phyloP scores from a whole-genome alignment of 768 basidiomycete species.

The Tulasnella sp. region DNA sequence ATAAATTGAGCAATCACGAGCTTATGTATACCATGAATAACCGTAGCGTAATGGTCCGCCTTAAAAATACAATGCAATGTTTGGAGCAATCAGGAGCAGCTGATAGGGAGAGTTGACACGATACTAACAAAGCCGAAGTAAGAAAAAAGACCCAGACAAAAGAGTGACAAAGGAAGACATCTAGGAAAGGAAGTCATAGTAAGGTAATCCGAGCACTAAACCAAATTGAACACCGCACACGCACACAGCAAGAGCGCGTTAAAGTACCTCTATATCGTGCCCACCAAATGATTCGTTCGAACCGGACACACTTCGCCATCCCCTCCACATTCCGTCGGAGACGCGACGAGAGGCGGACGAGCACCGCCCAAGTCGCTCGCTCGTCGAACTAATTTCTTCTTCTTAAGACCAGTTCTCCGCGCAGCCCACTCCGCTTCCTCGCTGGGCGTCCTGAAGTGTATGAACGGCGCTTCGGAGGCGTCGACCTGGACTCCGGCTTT shows the following conservation, averaged over 20 bases:
- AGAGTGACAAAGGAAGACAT: too few relatives aligned
- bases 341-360: neutral
- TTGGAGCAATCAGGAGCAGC: too few relatives aligned
- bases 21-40: too few relatives aligned
- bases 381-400: conserved; percentile 8
- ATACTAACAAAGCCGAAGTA: too few relatives aligned
- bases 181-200: too few relatives aligned
- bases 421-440: conserved; percentile 31
- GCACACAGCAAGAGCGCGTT: neutral
- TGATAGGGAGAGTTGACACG: too few relatives aligned
- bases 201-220: too few relatives aligned
- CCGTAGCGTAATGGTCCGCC: too few relatives aligned
- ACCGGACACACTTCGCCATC: neutral
- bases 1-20: too few relatives aligned
- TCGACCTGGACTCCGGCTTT: conserved; percentile 36
- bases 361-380: neutral
- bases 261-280: neutral
- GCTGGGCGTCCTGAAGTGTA: conserved; percentile 11
- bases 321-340: neutral
- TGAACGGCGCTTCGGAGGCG: neutral
- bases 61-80: too few relatives aligned
- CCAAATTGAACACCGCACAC: neutral
- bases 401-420: conserved; percentile 26
- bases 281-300: neutral
- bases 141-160: too few relatives aligned